Evolutionary conservation across 208 protist species (phyloP), one percentile per base, ranked within the genome.

Genomic region (Trypanosomatidae sp.): DNA sequence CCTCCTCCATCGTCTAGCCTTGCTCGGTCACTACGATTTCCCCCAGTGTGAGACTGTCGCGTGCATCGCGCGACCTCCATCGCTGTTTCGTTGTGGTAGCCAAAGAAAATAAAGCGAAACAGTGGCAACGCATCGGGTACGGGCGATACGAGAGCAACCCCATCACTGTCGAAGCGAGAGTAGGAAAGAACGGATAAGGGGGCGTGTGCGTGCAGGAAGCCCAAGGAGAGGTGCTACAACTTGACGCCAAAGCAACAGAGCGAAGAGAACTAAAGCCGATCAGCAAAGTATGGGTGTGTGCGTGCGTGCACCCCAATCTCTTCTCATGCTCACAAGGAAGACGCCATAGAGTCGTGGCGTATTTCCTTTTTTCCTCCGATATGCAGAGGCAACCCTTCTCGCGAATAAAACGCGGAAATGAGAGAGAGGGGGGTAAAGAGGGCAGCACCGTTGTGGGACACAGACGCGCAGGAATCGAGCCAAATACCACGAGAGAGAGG

Each of bases 111-210:
- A 19, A 6, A n/a, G 22, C 9, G 36, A 65, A 12, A 22, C 39
- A 46, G 17, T 28, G 36, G 33, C 58, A 43, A 17, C 17, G 55
- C 15, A 19, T 12, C 19, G 28, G 58, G 28, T 13, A 62, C 41
- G 58, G 33, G 33, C 33, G 33, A 43, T 13, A 10, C 13, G 33
- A 19, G 33, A 62, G 7, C 2, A 4, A 39, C 33, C 22, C 33
- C 58, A 60, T n/a, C 55, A 43, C 58, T 62, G 33, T 43, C 58
- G 58, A 30, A 62, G 58, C 58, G 10, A 19, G 28, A 39, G 56
- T 59, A 59, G 12, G 28, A 60, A 3, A 39, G 56, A 22, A 25
- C 15, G 8, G 19, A 53, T 0, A 0, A 19, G 52, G 52, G n/a
- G 52, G n/a, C 10, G 13, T 60, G 12, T 19, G 56, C 30, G 30